phyloP scores from a whole-genome alignment of 352 stramenopile genomes.

The Phytophthora pini region DNA sequence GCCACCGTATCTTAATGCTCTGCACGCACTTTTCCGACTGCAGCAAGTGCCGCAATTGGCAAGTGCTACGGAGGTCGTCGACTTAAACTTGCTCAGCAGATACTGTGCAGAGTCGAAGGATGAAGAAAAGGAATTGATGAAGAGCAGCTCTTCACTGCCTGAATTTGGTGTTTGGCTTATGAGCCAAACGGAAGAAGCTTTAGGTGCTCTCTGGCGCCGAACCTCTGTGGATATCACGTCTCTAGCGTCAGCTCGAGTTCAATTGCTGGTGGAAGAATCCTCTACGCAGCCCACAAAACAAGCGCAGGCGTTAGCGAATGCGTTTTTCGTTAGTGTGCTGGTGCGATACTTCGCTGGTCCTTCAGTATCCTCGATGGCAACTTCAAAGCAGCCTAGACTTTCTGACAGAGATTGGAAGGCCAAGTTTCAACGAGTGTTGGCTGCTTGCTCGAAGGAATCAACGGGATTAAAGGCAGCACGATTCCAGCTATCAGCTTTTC shows the following conservation, averaged over 20 bases:
- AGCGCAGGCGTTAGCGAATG: slow-evolving; percentile 12
- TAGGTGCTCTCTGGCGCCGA: slow-evolving; percentile 47
- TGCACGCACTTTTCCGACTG: slow-evolving; percentile 67
- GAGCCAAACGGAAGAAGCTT: slow-evolving; percentile 51
- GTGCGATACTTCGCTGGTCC: slow-evolving; percentile 45
- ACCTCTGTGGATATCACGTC: slow-evolving; percentile 41
- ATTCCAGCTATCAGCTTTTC: slow-evolving; percentile 44
- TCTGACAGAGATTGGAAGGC: slow-evolving; percentile 43
- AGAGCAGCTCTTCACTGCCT: slow-evolving; percentile 12
- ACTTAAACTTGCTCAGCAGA: slow-evolving; percentile 51
- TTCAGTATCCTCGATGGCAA: slow-evolving; percentile 18
- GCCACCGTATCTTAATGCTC: slow-evolving; percentile 49
- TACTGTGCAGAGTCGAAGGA: slow-evolving; percentile 28
- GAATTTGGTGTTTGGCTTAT: slow-evolving; percentile 54
- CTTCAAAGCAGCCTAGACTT: slow-evolving; percentile 3
- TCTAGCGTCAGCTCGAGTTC: slow-evolving; percentile 41
- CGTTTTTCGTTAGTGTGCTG: slow-evolving; percentile 36
- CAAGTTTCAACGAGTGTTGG: slow-evolving; percentile 41
- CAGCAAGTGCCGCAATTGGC: slow-evolving; percentile 47
- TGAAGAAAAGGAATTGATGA: slow-evolving; percentile 11
- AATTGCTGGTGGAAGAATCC: slow-evolving; percentile 29
- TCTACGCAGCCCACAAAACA: slow-evolving; percentile 1
- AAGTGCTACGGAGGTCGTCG: slow-evolving; percentile 46
- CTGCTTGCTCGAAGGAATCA: slow-evolving; percentile 26
- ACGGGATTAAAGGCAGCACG: slow-evolving; percentile 4